Evolutionary conservation across 495 filamentous ascomycete species (phyloP).

Genomic region (Aspergillus avenaceus): DNA sequence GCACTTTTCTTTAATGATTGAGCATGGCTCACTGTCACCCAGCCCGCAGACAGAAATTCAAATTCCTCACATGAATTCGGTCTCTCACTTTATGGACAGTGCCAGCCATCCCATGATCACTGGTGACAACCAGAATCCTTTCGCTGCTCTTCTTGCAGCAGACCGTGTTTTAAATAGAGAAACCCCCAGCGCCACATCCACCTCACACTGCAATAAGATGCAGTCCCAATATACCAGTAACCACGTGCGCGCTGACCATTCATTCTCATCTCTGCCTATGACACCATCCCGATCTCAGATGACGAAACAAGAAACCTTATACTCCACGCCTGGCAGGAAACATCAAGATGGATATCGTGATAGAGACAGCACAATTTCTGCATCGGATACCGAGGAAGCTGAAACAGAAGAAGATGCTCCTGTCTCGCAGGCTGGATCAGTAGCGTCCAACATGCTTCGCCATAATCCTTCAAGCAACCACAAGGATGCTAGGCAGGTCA

Average conservation of each 20-base stretch:
- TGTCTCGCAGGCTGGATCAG: conserved; percentile 47
- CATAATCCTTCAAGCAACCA: conserved; percentile 27
- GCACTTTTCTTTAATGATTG: conserved; percentile 67
- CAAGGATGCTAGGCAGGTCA: conserved; percentile 12
- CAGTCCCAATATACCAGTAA: conserved; percentile 46
- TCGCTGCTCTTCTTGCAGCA: conserved; percentile 71
- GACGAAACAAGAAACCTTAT: conserved; percentile 43
- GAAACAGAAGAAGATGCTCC: conserved; percentile 53
- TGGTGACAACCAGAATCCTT: conserved; percentile 49
- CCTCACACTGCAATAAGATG: conserved; percentile 43
- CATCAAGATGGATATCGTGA: conserved; percentile 54
- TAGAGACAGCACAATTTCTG: conserved; percentile 86
- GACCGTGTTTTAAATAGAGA: conserved; percentile 72
- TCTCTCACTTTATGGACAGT: conserved; percentile 45
- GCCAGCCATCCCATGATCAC: conserved; percentile 33
- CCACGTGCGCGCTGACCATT: conserved; percentile 67
- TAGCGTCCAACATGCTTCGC: conserved; percentile 50
- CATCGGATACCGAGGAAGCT: conserved; percentile 64
- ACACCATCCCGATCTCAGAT: conserved; percentile 56
- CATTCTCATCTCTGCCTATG: conserved; percentile 74
- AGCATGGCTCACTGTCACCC: conserved; percentile 47
- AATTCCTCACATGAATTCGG: conserved; percentile 41
- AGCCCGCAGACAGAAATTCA: conserved; percentile 40
- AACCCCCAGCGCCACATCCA: conserved; percentile 63
- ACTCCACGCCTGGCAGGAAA: conserved; percentile 54